Percentiles rank a stretch among this genome's conserved stretches.
These are phyloP conservation scores for Tephrocybe sp. DNA, from an alignment of 768 basidiomycete genomes.

Conservation along the genomic window DNA sequence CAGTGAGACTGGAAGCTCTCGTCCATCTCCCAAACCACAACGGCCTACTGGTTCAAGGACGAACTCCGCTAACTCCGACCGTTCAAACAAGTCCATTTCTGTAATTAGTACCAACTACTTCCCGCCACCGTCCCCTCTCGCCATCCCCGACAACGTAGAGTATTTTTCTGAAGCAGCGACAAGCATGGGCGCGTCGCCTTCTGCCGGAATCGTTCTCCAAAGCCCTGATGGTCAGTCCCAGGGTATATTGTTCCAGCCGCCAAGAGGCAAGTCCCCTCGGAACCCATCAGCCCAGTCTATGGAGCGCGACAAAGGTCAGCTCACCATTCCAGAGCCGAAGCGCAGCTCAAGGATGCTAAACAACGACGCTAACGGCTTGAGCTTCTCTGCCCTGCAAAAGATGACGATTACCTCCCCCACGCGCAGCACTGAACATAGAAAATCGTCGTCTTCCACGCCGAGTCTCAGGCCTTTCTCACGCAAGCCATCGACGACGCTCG, in stretches of 20 bases:
- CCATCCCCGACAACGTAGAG: conserved; percentile 71
- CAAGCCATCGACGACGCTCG: conserved; percentile 9
- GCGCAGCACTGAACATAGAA: not conserved
- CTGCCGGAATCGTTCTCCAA: conserved; percentile 87
- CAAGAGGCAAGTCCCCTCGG: conserved; percentile 39
- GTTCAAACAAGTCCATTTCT: conserved; percentile 52
- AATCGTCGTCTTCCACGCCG: conserved; percentile 1
- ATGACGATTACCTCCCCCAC: conserved; percentile 16
- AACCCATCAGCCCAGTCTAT: conserved; percentile 37
- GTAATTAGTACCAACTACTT: conserved; percentile 33
- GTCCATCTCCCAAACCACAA: conserved; percentile 40
- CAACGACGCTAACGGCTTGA: conserved; percentile 18
- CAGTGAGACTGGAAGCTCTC: conserved; percentile 27
- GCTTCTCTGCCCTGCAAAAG: conserved; percentile 37
- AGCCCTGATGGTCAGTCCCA: conserved; percentile 91
- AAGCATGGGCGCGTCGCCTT: conserved; percentile 72
- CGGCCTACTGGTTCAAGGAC: conserved; percentile 54
- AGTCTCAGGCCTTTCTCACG: conserved; percentile 3
- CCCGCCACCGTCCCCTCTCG: conserved; percentile 69
- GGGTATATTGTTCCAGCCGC: conserved; percentile 96
- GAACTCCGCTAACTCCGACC: conserved; percentile 66
- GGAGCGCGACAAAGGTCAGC: conserved; percentile 48
- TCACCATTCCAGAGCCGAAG: conserved; percentile 26
- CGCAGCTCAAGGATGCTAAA: conserved; percentile 19
- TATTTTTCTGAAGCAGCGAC: conserved; percentile 74